phyloP scores from a whole-genome alignment of 768 basidiomycete genomes.

The Leccinum rimulosum region DNA sequence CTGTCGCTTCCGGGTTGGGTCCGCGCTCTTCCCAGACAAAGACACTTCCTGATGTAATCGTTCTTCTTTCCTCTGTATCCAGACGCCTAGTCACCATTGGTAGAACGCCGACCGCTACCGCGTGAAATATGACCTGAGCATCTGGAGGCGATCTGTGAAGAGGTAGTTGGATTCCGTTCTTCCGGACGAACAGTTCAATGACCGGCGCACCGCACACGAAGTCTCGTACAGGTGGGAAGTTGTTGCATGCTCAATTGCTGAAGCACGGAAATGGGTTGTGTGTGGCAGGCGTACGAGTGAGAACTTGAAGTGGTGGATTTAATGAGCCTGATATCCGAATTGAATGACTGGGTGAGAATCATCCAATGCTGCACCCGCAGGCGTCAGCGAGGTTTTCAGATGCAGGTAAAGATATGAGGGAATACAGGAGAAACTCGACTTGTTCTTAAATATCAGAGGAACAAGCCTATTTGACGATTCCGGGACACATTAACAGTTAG shows the following conservation, averaged over 20 bases:
- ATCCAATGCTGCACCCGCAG: slow-evolving; percentile 21
- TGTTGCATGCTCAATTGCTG: slow-evolving; percentile 48
- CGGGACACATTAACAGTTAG: slow-evolving; percentile 25
- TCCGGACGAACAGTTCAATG: neutral
- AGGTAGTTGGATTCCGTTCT: neutral
- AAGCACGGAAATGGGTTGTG: slow-evolving; percentile 9
- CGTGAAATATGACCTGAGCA: slow-evolving; percentile 75
- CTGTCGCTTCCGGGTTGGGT: slow-evolving; percentile 61
- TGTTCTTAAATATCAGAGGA: slow-evolving; percentile 31
- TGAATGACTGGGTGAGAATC: slow-evolving; percentile 25
- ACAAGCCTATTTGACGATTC: slow-evolving; percentile 18
- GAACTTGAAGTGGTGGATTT: slow-evolving; percentile 27
- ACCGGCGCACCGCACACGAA: slow-evolving; percentile 46
- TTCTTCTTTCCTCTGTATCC: slow-evolving; percentile 71
- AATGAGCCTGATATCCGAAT: slow-evolving; percentile 24
- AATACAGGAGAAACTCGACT: slow-evolving; percentile 12
- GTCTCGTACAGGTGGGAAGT: slow-evolving; percentile 57
- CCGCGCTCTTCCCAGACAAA: slow-evolving; percentile 86
- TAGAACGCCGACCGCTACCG: slow-evolving; percentile 53
- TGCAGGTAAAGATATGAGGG: neutral
- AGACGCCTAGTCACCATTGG: slow-evolving; percentile 71
- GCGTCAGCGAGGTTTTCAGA: slow-evolving; percentile 10
- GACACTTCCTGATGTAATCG: slow-evolving; percentile 67
- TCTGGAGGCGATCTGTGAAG: slow-evolving; percentile 51
- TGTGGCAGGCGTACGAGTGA: slow-evolving; percentile 21